Base-by-base conservation (phyloP, 345 rosid species). In the Corchorus olitorius region DNA sequence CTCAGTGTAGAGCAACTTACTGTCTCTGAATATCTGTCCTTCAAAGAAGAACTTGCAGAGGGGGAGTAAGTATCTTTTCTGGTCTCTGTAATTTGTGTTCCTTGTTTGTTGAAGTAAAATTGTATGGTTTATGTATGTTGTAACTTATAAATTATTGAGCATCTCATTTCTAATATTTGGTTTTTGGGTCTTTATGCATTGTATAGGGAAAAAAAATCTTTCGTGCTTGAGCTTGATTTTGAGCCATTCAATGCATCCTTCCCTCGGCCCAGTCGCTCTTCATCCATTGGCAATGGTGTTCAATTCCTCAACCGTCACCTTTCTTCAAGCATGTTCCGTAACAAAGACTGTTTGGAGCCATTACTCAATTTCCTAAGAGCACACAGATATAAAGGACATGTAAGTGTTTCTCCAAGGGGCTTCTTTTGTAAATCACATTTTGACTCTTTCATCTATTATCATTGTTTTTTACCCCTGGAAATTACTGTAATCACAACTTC, bases 201-300 rank as follows among this genome's bases (percentile, higher is more conserved):
- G 54, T 14, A 43, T 73, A 91, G 93, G 83, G 27, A 34, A 61
- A 70, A 76, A 70, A 87, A 87, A 33, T 86, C 52, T 22, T 90
- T 81, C 64, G 83, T 87, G 67, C 99, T 97, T 41, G 99, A 94
- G 89, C 99, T 94, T 50, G 99, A 97, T 82, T 94, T 97, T 75
- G 97, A 94, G 81, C 99, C 98, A 6, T 97, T 97, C 81, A 97
- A 97, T 74, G 97, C 98, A 46, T 70, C 48, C 71, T 84, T 94
- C 59, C 99, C 99, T 76, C 93, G 95, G 50, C 97, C 98, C 70
- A 86, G 80, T 39, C 89, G 97, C 9, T 94, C 99, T 37, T 97
- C 98, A 77, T 97, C 97, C 3, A 94, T 94, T 80, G 99, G 99
- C 80, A 94, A 94, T 76, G 99, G 99, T n/a, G 98, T 97, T 81